Percentiles rank a stretch among this genome's conserved stretches.
These are phyloP conservation scores for Acanthochlamys bracteata DNA, from an alignment of 106 monocot species.

Conservation along the genomic window DNA sequence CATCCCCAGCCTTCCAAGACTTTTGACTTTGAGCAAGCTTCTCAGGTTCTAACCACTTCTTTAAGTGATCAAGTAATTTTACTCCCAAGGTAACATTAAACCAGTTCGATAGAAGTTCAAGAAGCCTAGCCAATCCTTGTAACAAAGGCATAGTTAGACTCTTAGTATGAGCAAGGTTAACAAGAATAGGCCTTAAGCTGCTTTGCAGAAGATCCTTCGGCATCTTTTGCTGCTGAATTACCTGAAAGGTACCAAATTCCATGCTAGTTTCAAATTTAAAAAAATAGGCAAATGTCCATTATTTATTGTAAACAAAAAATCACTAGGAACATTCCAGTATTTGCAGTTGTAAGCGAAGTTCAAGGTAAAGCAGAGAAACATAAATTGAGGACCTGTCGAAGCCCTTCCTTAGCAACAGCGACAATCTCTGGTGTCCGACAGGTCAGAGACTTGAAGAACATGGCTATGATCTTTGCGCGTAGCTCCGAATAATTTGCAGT, in stretches of 20 bases:
- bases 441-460: constrained; percentile 98
- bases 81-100: constrained; percentile 93
- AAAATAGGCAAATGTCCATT: not conserved
- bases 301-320: too few species aligned
- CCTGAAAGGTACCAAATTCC: constrained; percentile 21
- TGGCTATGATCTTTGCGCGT: constrained; percentile 87
- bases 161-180: constrained; percentile 89
- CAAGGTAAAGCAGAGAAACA: not conserved
- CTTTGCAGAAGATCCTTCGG: constrained; percentile 96
- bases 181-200: constrained; percentile 89
- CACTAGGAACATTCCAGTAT: too few species aligned
- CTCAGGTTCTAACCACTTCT: constrained; percentile 98
- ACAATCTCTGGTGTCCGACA: constrained; percentile 94
- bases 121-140: constrained; percentile 90
- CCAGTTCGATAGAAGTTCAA: constrained; percentile 96
- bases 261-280: not conserved
- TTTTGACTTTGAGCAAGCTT: constrained; percentile 94
- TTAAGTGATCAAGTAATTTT: constrained; percentile 92
- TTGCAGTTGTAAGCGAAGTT: not conserved
- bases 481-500: constrained; percentile 67
- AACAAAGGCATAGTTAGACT: constrained; percentile 93
- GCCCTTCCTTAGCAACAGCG: constrained; percentile 96
- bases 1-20: constrained; percentile 95
- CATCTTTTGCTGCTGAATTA: constrained; percentile 96
- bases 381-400: constrained; percentile 89